Base-by-base conservation (phyloP, 1,284 basidiomycete genomes). In the Exobasidium cylindrosporum region DNA sequence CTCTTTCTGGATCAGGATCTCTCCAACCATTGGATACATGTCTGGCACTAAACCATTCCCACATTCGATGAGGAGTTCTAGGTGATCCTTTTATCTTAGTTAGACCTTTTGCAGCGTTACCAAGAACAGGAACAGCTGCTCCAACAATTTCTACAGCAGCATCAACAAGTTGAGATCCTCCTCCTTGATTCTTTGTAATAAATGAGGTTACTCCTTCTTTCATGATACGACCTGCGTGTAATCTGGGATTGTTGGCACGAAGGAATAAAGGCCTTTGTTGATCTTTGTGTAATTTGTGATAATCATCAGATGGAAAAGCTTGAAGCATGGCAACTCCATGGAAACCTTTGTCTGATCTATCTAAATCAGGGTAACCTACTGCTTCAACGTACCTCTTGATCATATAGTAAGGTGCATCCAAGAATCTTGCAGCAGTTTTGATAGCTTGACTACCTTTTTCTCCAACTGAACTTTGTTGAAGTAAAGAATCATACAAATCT, bases 1-100 rank as follows among this genome's bases (percentile, higher is more conserved):
- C 47, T 24, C 47, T 21, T 26, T 50, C 47, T 50, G 47, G 47
- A 28, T 50, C 47, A 50, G 47, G 47, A 50, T 50, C 47, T 14
- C 47, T 21, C 47, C 47, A 50, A 13, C 47, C 47, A 28, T 50
- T 50, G n/a, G 47, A 50, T 13, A 50, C 26, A 4, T 24, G 26
- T 50, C 47, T 23, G 14, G 21, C 47, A 28, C 47, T 28, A 28
- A 50, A 50, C 47, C 47, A 50, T 50, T 50, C 47, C 47, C 47
- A 50, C 47, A 50, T 50, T 6, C 47, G 47, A 50, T 50, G 47
- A 7, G 47, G n/a, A 28, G 26, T 24, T 7, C 7, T 40, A 17
- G 10, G 35, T 10, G 35, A 17, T 10, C 35, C 35, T 40, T 40
- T 40, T 7, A 40, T 40, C 35, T 40, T 40, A 7, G 7, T 40